Evolutionary conservation across 2,329 filamentous ascomycete species (phyloP), one percentile per base, ranked within the genome.

Genomic region (Lachnellula hyalina): DNA sequence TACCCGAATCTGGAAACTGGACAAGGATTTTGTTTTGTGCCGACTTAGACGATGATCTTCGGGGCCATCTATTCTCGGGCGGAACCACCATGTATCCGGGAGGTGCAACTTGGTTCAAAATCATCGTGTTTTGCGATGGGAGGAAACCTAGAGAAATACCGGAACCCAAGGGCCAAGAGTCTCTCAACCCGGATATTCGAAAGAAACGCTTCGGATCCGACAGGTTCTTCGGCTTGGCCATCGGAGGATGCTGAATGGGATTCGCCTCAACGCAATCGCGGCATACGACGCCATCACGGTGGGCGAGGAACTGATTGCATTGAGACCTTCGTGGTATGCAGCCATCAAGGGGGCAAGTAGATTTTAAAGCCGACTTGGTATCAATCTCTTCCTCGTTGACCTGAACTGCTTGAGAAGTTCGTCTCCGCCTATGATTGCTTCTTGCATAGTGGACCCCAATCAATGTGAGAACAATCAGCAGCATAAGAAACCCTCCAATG

Each of bases 141-240:
- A 61, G 53, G 9, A 59, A 32, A 25, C 45, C 34, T 32, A 54
- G 41, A 11, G 62, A 59, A 14, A 57, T 58, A 8, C 51, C 55
- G 11, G 60, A 53, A 4, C 53, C 61, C 17, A 67, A 53, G 15
- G 65, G 65, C 65, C 65, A 67, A 2, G 65, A 67, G n/a, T 65
- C 65, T 47, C 63, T 59, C 12, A 63, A 55, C 14, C 57, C 55
- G 2, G 63, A 60, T 19, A 48, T 56, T 19, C 61, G 57, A 21
- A 63, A 61, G 28, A 57, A 44, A 0, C 34, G 25, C 36, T 52
- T 61, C 5, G 52, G 56, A 12, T 56, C 52, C 4, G 56, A 54
- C 15, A 55, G 41, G 34, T 47, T 60, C 36, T 56, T 63, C 14
- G 44, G n/a, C 48, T 48, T 63, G 4, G 54, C 49, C 45, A 52